Evolutionary conservation across 306 rosid genomes (phyloP), one percentile per base, ranked within the genome.

Genomic region (Quercus variabilis): DNA sequence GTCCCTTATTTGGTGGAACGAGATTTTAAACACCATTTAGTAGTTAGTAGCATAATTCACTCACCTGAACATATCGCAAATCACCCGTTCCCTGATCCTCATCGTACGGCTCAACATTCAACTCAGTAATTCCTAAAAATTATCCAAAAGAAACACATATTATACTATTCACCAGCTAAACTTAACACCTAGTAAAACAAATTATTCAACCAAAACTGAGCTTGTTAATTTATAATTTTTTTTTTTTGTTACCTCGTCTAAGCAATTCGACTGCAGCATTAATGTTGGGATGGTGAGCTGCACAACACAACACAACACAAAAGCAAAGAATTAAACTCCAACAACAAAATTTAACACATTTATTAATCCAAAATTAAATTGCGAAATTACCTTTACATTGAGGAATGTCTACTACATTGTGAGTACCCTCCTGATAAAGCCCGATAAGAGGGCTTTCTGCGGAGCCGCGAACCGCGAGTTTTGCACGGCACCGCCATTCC

Each of bases 401-500:
- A 69, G 98, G 97, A 81, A 94, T 94, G 84, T 94, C 93, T 46
- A 91, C 85, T 62, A 93, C 91, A 56, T 88, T 91, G 82, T 94
- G 98, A 83, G 97, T 91, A 49, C 98, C 97, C 86, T 94, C 97
- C 80, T 92, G 90, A 77, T 92, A 92, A 21, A 94, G 93, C 31
- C 97, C 98, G 73, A 92, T 84, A 75, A 88, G 85, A 82, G 98
- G 98, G 57, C 80, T 69, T 14, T 65, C 73, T 2, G 91, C 46
- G 13, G 93, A 87, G 76, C 97, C 98, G 18, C 98, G 97, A 72
- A 94, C 97, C 0, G 95, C 98, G 78, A 94, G 76, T 79, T 94
- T 94, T 41, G 97, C 98, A 1, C 98, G 97, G 86, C 98, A 92
- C 84, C 99, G 87, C 99, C 99, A 94, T 71, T 89, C 92, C 94